Evolutionary conservation across 768 basidiomycete genomes (phyloP).

Genomic region (Xerocomellus amylosporus): DNA sequence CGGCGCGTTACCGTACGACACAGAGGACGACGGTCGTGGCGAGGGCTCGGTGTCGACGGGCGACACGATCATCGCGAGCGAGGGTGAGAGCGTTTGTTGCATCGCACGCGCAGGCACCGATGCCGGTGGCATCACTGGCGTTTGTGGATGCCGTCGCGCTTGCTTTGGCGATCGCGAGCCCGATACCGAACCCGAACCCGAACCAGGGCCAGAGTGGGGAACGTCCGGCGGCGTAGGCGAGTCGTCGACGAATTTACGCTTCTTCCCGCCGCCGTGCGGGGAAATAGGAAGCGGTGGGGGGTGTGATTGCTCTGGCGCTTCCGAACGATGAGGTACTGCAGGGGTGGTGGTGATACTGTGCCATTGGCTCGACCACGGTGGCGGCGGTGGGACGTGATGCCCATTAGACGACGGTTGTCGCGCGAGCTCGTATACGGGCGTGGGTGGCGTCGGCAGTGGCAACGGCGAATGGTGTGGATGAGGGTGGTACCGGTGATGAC

Average conservation of each 20-base stretch:
- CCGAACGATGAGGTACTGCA: slow-evolving; percentile 19
- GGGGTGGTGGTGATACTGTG: slow-evolving; percentile 20
- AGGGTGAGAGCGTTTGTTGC: slow-evolving; percentile 35
- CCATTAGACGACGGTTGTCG: slow-evolving; percentile 32
- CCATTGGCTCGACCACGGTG: slow-evolving; percentile 35
- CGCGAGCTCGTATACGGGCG: slow-evolving; percentile 33
- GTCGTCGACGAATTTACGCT: slow-evolving; percentile 36
- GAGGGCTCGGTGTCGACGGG: slow-evolving; percentile 34
- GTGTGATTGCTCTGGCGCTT: slow-evolving; percentile 23
- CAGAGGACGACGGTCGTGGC: slow-evolving; percentile 30
- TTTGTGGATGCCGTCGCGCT: slow-evolving; percentile 34
- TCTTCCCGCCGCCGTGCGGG: slow-evolving; percentile 33
- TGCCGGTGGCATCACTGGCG: slow-evolving; percentile 28
- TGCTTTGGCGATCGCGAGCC: slow-evolving; percentile 34
- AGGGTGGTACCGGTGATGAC: slow-evolving; percentile 30
- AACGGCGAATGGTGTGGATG: slow-evolving; percentile 31
- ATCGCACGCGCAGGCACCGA: slow-evolving; percentile 29
- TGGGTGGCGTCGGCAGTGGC: slow-evolving; percentile 33
- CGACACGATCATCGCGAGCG: slow-evolving; percentile 36
- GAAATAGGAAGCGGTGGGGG: slow-evolving; percentile 19
- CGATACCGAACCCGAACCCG: slow-evolving; percentile 11
- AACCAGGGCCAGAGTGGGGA: slow-evolving; percentile 12
- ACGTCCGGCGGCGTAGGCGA: slow-evolving; percentile 27
- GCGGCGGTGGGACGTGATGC: slow-evolving; percentile 35
- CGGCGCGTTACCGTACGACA: slow-evolving; percentile 16